Base-by-base conservation (phyloP, 1,139 yeast genomes). In the Debaryomycetaceae sp. region DNA sequence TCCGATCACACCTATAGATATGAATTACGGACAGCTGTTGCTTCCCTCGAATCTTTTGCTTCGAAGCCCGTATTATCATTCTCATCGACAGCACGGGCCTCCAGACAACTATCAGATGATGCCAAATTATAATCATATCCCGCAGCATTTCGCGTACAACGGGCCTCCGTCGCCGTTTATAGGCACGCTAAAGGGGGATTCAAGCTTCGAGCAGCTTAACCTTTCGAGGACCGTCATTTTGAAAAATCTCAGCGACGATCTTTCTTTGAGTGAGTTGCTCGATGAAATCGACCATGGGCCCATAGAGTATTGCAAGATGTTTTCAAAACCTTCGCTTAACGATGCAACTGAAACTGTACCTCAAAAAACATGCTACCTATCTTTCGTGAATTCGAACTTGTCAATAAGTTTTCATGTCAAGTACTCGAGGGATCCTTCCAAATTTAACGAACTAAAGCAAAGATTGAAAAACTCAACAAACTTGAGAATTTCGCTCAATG, bases 11-110 rank as follows among this genome's bases (percentile, higher is more conserved):
- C 83, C 83, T 1, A 66, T 77, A 48, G 84, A 79, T 49, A 55
- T 73, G 42, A 59, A 70, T 5, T 78, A 76, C 51, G 78, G 82
- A 7, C 74, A 83, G n/a, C 78, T 85, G 14, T 70, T 84, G 71
- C 63, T 85, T 31, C 92, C 92, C 1, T 73, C 87, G 18, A 87
- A 83, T 52, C 62, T 85, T 40, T 63, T 85, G 38, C 65, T 82
- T 47, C 79, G 80, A 16, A 81, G 91, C 1, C 92, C 92, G 0
- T 83, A 78, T 53, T 72, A 78, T 33, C 56, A 58, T 17, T 42
- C 39, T 28, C 43, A 44, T 15, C 44, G 41, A 6, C 46, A 32
- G 22, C 42, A 33, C 36, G 44, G 33, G 17, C 40, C 38, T 38
- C 30, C 40, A 24, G 39, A 43, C 11, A 22, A 22, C 26, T 22